phyloP scores from a whole-genome alignment of 108 stramenopile genomes.

The Fistulifera pelliculosa region DNA sequence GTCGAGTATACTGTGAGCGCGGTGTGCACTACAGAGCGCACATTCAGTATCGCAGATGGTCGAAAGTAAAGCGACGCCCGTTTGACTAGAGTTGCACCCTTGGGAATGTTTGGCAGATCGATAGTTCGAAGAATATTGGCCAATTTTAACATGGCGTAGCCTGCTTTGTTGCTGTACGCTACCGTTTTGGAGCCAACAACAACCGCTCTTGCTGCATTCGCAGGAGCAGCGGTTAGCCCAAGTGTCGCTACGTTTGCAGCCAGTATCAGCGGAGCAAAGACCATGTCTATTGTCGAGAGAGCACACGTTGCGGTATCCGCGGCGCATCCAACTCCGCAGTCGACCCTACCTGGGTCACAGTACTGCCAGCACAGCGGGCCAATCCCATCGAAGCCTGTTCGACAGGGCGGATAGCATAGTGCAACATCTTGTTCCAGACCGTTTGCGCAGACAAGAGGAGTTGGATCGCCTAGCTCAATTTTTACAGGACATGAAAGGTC shows the following conservation, averaged over 20 bases:
- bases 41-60: background rate
- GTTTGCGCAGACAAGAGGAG: background rate
- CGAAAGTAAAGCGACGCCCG: too few species aligned
- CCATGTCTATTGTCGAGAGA: background rate
- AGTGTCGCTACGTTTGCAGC: conserved; percentile 4
- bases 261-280: background rate
- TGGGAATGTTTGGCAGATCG: background rate
- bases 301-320: background rate
- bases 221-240: background rate
- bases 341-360: background rate
- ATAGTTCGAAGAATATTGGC: background rate
- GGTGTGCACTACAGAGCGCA: background rate
- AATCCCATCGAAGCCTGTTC: conserved; percentile 5
- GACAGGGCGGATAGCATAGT: conserved; percentile 1
- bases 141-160: background rate
- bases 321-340: conserved; percentile 8
- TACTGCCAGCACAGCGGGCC: conserved; percentile 8
- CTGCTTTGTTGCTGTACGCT: background rate
- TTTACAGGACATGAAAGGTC: background rate
- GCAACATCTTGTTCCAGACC: conserved; percentile 4
- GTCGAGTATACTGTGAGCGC: background rate
- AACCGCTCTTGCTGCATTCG: background rate
- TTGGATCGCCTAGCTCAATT: conserved; percentile 1
- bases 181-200: background rate
- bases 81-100: background rate